Evolutionary conservation across 352 stramenopile species (phyloP).

Genomic region (Phytopythium boreale): DNA sequence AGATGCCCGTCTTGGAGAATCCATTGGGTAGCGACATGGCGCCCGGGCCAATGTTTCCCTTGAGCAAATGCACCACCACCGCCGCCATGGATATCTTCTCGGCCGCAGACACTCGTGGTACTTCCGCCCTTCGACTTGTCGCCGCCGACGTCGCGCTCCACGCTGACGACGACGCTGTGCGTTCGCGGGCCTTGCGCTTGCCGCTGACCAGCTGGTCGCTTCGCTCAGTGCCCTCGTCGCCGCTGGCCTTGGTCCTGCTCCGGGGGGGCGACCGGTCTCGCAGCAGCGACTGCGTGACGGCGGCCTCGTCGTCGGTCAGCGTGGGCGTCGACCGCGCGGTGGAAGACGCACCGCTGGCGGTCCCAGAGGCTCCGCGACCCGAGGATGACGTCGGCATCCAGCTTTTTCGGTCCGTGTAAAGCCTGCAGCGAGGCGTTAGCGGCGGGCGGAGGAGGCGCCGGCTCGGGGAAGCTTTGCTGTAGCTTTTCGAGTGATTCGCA

Average conservation of each 20-base stretch:
- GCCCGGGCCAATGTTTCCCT: slow-evolving; percentile 75
- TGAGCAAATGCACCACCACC: slow-evolving; percentile 65
- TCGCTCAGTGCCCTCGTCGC: neutral
- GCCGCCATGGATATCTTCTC: slow-evolving; percentile 56
- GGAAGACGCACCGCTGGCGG: neutral
- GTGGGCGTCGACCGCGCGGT: neutral
- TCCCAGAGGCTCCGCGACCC: neutral
- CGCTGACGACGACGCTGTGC: slow-evolving; percentile 9
- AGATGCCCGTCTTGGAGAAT: slow-evolving; percentile 73
- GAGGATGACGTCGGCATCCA: neutral
- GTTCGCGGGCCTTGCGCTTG: neutral
- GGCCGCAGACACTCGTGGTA: neutral
- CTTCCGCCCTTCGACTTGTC: neutral
- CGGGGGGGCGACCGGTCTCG: neutral
- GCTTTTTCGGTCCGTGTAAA: neutral
- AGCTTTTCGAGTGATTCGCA: neutral
- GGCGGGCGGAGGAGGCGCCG: neutral
- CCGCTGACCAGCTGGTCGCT: neutral
- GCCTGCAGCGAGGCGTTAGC: neutral
- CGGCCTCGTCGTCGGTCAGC: slow-evolving; percentile 2
- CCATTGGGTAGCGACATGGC: slow-evolving; percentile 77
- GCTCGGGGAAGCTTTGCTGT: too few relatives aligned
- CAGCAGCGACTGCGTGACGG: slow-evolving; percentile 4
- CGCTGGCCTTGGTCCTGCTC: neutral
- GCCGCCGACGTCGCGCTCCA: neutral